Conservation (phyloP, 2,329 filamentous ascomycete genomes). For the Botryotinia convoluta region DNA sequence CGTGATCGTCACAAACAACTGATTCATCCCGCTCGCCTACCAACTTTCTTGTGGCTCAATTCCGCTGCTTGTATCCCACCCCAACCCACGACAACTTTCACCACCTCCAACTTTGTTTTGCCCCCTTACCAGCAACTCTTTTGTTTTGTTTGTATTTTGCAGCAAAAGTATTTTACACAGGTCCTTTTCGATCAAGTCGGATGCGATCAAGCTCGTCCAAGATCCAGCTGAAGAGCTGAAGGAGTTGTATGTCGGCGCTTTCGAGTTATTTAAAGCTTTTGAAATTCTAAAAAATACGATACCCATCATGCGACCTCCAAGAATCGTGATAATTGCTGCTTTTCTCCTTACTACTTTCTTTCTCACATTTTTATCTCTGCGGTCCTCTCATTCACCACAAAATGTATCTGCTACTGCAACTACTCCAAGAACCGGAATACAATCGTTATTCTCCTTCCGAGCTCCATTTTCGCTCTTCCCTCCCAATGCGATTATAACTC, state of each 20-base stretch:
- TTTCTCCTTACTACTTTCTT: conserved; percentile 36
- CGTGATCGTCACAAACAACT: not conserved
- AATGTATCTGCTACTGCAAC: conserved; percentile 26
- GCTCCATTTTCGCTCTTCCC: conserved; percentile 86
- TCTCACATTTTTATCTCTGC: conserved; percentile 36
- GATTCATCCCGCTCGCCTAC: conserved; percentile 14
- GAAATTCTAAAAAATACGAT: conserved; percentile 22
- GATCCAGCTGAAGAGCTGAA: conserved; percentile 20
- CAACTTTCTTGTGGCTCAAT: conserved; percentile 7
- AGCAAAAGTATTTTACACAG: not conserved
- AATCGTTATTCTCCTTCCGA: conserved; percentile 66
- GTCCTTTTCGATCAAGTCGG: not conserved
- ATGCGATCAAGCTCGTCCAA: conserved; percentile 19
- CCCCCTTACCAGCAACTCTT: not conserved
- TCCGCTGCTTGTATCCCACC: not conserved
- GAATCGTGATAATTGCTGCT: conserved; percentile 36
- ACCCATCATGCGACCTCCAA: conserved; percentile 39
- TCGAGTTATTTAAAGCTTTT: not conserved
- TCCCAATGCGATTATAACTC: conserved; percentile 89
- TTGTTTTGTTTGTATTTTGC: conserved; percentile 10
- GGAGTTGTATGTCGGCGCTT: conserved; percentile 6
- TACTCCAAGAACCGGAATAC: conserved; percentile 44
- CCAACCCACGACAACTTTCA: conserved; percentile 9
- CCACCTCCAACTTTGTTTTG: not conserved
- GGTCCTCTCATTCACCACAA: conserved; percentile 32